Percentiles rank a stretch among this genome's conserved stretches.
phyloP scores from a whole-genome alignment of 2,329 filamentous ascomycete genomes.

The Sporothrix pallida region DNA sequence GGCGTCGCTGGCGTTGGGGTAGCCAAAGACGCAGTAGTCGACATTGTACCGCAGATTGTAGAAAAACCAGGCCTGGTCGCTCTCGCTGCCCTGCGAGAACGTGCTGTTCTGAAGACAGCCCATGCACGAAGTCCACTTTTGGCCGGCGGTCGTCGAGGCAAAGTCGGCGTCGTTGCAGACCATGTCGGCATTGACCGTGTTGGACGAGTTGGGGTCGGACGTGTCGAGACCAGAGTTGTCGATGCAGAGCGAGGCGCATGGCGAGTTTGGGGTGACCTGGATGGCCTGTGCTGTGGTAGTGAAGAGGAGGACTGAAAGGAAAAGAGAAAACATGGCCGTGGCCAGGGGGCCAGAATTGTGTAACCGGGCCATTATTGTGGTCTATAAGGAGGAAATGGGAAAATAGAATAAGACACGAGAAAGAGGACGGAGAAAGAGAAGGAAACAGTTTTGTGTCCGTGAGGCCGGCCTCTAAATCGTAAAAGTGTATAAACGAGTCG shows the following conservation, averaged over 20 bases:
- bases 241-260: slow-evolving; percentile 58
- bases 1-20: slow-evolving; percentile 53
- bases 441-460: neutral
- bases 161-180: slow-evolving; percentile 56
- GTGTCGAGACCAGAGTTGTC: slow-evolving; percentile 50
- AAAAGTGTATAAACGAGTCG: neutral
- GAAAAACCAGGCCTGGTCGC: slow-evolving; percentile 61
- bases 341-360: slow-evolving; percentile 1
- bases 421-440: neutral
- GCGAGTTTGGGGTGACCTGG: slow-evolving; percentile 60
- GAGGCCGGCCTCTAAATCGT: slow-evolving; percentile 4
- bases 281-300: slow-evolving; percentile 44
- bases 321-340: neutral
- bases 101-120: slow-evolving; percentile 60
- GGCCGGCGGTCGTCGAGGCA: slow-evolving; percentile 47
- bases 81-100: slow-evolving; percentile 55
- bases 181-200: slow-evolving; percentile 53
- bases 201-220: slow-evolving; percentile 55
- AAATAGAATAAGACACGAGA: neutral
- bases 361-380: neutral
- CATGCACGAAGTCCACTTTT: slow-evolving; percentile 57
- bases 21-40: slow-evolving; percentile 59
- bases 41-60: slow-evolving; percentile 62
- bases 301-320: neutral
- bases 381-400: neutral